Conservation (phyloP, 2,329 filamentous ascomycete species). For the Immersiporthe knoxdaviesiana region DNA sequence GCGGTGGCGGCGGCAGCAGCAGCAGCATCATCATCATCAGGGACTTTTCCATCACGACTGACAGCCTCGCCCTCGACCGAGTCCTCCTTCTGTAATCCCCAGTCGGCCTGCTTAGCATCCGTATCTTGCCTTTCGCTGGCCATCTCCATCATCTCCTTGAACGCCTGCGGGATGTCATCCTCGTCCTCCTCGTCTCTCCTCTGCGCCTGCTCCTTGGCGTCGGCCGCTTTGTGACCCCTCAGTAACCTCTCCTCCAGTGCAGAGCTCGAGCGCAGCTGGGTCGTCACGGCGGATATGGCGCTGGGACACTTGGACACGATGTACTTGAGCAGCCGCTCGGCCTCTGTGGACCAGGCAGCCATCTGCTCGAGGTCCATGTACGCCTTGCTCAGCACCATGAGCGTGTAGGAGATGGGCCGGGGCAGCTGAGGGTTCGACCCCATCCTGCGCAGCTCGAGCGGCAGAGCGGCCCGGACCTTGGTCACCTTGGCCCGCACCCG, state of each 20-base stretch:
- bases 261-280: conserved; percentile 31
- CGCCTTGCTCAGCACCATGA: conserved; percentile 53
- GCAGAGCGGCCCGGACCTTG: conserved; percentile 36
- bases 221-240: conserved; percentile 16
- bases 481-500: conserved; percentile 35
- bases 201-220: neutral
- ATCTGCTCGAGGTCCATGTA: conserved; percentile 54
- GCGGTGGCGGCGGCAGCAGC: neutral
- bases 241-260: conserved; percentile 35
- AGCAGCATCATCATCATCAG: too few relatives aligned
- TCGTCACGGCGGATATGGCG: conserved; percentile 46
- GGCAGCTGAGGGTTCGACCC: conserved; percentile 43
- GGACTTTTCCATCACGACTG: too few relatives aligned
- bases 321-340: conserved; percentile 44
- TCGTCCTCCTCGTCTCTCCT: neutral
- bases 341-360: conserved; percentile 52
- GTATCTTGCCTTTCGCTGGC: conserved; percentile 6
- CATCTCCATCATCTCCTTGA: conserved; percentile 27
- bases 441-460: conserved; percentile 45
- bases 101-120: conserved; percentile 3
- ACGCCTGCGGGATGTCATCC: conserved; percentile 17
- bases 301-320: conserved; percentile 47
- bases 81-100: conserved; percentile 1
- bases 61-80: neutral
- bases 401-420: conserved; percentile 48